Percentiles rank a stretch among this genome's conserved stretches.
These are phyloP conservation scores for Termitomyces sp. DNA, from an alignment of 768 basidiomycete species.

Conservation along the genomic window DNA sequence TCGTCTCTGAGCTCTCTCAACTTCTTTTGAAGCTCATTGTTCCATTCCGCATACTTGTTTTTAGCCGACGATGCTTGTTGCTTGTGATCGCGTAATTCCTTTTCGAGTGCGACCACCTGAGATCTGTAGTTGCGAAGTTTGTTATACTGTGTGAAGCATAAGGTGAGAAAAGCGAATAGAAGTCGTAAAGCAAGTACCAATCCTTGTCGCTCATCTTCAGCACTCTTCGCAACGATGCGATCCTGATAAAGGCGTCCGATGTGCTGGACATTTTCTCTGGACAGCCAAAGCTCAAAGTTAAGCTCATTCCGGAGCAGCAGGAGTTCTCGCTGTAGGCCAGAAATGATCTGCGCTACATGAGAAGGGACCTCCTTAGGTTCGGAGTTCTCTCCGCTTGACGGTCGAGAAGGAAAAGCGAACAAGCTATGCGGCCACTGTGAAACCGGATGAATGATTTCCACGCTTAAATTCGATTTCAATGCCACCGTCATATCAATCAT, in stretches of 20 bases:
- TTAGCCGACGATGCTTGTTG: constrained; percentile 68
- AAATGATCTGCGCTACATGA: constrained; percentile 60
- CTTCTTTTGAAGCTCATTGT: constrained; percentile 72
- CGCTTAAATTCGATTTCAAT: constrained; percentile 63
- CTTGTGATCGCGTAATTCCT: constrained; percentile 68
- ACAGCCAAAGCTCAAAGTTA: constrained; percentile 81
- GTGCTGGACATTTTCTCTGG: constrained; percentile 75
- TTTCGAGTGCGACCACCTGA: constrained; percentile 61
- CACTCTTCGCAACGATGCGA: constrained; percentile 63
- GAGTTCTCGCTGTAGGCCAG: constrained; percentile 69
- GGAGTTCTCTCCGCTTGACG: constrained; percentile 10
- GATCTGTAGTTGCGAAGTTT: constrained; percentile 73
- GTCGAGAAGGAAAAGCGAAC: constrained; percentile 27
- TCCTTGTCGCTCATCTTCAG: constrained; percentile 78
- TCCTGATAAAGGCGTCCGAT: constrained; percentile 78
- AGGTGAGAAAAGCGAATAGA: background rate
- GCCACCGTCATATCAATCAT: constrained; percentile 71
- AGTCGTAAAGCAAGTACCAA: constrained; percentile 45
- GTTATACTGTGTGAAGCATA: constrained; percentile 51
- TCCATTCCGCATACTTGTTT: constrained; percentile 81
- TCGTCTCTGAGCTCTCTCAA: constrained; percentile 72
- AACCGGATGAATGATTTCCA: constrained; percentile 50
- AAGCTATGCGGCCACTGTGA: constrained; percentile 48
- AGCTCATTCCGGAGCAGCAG: constrained; percentile 73
- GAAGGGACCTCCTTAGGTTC: constrained; percentile 26